These are phyloP conservation scores for Babjeviella inositovora DNA, from an alignment of 805 yeast genomes.

Conservation along the genomic window DNA sequence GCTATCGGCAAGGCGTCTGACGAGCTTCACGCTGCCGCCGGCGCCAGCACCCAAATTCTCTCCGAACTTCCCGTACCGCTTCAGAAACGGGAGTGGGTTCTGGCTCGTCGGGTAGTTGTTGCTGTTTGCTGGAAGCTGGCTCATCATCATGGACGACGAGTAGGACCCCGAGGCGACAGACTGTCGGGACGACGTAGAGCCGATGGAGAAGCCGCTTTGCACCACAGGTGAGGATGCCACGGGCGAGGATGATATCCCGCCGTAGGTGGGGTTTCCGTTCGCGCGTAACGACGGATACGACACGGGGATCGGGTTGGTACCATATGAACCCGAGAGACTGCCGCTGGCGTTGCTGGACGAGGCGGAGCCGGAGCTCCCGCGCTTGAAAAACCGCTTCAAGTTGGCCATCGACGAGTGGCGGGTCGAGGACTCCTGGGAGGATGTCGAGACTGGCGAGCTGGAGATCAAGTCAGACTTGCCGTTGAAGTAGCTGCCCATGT, in stretches of 20 bases:
- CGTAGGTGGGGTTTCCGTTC: too few relatives aligned
- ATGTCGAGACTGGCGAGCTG: constrained; percentile 14
- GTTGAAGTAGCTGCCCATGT: constrained; percentile 8
- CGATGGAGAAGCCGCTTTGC: too few relatives aligned
- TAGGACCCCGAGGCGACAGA: constrained; percentile 40
- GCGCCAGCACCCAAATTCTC: constrained; percentile 90
- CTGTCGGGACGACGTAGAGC: too few relatives aligned
- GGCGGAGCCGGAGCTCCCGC: constrained; percentile 15
- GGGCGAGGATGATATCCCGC: too few relatives aligned
- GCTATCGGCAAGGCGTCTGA: constrained; percentile 48
- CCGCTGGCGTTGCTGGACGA: too few relatives aligned
- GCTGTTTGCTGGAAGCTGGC: constrained; percentile 48
- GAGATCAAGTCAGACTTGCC: constrained; percentile 8
- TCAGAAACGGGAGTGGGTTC: constrained; percentile 45
- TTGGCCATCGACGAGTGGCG: constrained; percentile 72
- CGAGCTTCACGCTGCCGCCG: constrained; percentile 77
- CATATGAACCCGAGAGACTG: too few relatives aligned
- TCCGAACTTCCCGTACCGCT: constrained; percentile 68
- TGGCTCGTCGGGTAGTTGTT: constrained; percentile 15
- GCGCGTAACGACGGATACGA: too few relatives aligned
- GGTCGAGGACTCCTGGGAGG: constrained; percentile 22
- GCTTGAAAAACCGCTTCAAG: constrained; percentile 55
- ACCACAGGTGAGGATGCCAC: too few relatives aligned
- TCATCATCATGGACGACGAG: constrained; percentile 66
- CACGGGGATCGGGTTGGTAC: too few relatives aligned